These are phyloP conservation scores for Chiua virens DNA, from an alignment of 768 basidiomycete species.

Conservation along the genomic window DNA sequence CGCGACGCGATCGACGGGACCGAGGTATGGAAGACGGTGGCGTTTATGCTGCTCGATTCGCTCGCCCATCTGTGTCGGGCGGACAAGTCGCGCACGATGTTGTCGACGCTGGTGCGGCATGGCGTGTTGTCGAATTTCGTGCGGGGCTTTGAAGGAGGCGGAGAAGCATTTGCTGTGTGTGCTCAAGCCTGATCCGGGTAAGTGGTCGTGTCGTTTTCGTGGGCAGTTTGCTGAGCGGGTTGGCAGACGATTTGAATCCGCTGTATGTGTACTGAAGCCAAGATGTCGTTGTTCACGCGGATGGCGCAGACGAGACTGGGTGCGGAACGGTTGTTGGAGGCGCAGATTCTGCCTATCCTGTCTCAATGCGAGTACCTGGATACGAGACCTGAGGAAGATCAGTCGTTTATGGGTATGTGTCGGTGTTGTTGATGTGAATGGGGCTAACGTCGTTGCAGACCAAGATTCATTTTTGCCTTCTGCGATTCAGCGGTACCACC, in stretches of 20 bases:
- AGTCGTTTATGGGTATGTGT: constrained; percentile 72
- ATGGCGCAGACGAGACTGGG: constrained; percentile 82
- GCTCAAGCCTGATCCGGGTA: constrained; percentile 89
- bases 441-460: constrained; percentile 43
- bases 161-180: constrained; percentile 74
- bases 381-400: constrained; percentile 79
- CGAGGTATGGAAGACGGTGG: constrained; percentile 96
- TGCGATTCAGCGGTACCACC: constrained; percentile 87
- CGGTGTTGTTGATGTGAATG: background rate
- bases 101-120: constrained; percentile 60
- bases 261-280: constrained; percentile 94
- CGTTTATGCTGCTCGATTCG: constrained; percentile 87
- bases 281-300: constrained; percentile 85
- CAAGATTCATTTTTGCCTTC: constrained; percentile 86
- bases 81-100: constrained; percentile 66
- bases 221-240: background rate
- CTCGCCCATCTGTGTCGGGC: constrained; percentile 68
- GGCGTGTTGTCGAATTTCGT: constrained; percentile 85
- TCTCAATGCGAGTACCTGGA: constrained; percentile 87
- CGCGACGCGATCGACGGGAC: constrained; percentile 94
- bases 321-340: constrained; percentile 81
- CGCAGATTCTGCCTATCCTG: constrained; percentile 69
- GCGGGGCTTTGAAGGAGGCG: constrained; percentile 76
- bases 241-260: constrained; percentile 80
- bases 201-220: constrained; percentile 20